phyloP scores from a whole-genome alignment of 2,329 filamentous ascomycete species.

The Fusarium sp. region DNA sequence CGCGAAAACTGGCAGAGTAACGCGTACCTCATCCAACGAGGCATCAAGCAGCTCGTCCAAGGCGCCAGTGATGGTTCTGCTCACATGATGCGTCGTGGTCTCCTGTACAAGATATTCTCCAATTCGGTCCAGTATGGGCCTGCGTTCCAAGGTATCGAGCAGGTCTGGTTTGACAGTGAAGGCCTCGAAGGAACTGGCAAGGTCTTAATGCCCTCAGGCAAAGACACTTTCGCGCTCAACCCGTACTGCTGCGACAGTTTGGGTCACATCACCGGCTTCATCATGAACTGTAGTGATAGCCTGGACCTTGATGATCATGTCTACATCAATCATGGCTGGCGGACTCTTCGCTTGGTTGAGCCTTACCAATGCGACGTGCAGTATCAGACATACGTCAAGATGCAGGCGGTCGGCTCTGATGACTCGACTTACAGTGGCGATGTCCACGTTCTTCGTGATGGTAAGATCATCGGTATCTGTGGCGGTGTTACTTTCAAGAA shows the following conservation, averaged over 20 bases:
- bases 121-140: conserved; percentile 65
- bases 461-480: neutral
- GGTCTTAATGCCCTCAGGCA: conserved; percentile 62
- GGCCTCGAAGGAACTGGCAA: conserved; percentile 50
- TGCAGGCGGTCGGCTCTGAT: conserved; percentile 59
- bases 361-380: conserved; percentile 48
- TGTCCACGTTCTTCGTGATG: neutral
- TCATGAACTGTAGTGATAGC: conserved; percentile 66
- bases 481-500: neutral
- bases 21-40: neutral
- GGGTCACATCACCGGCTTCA: conserved; percentile 69
- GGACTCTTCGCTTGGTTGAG: conserved; percentile 58
- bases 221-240: conserved; percentile 60
- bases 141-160: conserved; percentile 67
- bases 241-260: conserved; percentile 70
- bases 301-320: conserved; percentile 62
- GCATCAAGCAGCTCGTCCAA: neutral
- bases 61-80: neutral
- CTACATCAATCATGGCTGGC: conserved; percentile 71
- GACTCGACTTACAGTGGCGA: neutral
- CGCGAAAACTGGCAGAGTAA: neutral
- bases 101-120: conserved; percentile 72
- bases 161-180: conserved; percentile 59
- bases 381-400: conserved; percentile 67
- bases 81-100: conserved; percentile 29